Evolutionary conservation across 345 rosid species (phyloP), one percentile per base, ranked within the genome.

Genomic region (Hibiscus tridactylites): DNA sequence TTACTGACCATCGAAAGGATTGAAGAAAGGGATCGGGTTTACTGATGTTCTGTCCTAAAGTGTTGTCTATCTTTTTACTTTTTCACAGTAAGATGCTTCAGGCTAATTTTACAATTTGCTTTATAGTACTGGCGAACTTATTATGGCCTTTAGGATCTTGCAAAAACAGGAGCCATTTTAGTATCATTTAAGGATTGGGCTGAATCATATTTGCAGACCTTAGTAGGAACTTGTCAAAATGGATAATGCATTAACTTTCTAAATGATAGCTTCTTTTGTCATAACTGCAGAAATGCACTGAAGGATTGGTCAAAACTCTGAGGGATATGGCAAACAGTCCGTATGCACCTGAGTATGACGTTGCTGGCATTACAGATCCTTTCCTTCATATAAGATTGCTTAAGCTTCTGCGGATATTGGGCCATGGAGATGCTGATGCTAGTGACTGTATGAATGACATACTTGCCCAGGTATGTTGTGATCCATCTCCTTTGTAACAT

Each of bases 401-500:
- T 75, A 90, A 57, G 86, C 90, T 92, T 75, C 77, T 96, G 83
- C 89, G 90, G 66, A 83, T 87, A 44, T 76, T 96, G 85, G 99
- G 98, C 58, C 97, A 96, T 24, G 97, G 98, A 82, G 99, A 96
- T 77, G 86, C 88, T 21, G 97, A 90, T 81, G 90, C 96, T 69
- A 96, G 99, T 82, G 99, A 96, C 76, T 67, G 79, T 77, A 96
- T 96, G 99, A 96, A 92, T 79, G 99, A 96, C 83, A 91, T 96
- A 76, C 98, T 96, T 74, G 99, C 98, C 35, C 99, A 96, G 96
- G 99, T 92, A 42, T 74, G 85, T 83, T 72, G 35, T 53, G 33
- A 42, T 13, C 33, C 57, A 1, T 72, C 13, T 65, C 21, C 37
- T 35, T 37, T 17, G 2, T 47, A 15, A 24, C 46, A 57, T 42